Percentiles rank a stretch among this genome's conserved stretches.
Conservation (phyloP, 257 asterid species). For the Salvia splendens region DNA sequence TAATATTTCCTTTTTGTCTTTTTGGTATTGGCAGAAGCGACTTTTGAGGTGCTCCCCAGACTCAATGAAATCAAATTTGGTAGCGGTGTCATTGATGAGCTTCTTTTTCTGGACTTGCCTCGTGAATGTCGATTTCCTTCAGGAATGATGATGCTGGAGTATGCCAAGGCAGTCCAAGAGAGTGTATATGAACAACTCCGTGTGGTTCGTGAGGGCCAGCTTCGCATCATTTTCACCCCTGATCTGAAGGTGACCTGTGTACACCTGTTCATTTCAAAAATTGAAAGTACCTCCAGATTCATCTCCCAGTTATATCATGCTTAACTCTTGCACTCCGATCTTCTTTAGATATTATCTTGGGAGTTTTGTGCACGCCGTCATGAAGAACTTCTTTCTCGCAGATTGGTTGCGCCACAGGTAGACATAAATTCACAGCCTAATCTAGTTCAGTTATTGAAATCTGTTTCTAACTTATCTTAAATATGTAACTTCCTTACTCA, state of each 20-base stretch:
- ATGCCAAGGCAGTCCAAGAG: conserved; percentile 93
- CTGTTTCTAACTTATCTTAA: background rate
- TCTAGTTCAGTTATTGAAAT: background rate
- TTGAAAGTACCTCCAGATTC: conserved; percentile 19
- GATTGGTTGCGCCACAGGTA: conserved; percentile 97
- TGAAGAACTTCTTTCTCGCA: conserved; percentile 95
- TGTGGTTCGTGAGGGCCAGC: conserved; percentile 97
- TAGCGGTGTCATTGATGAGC: conserved; percentile 87
- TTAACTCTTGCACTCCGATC: conserved; percentile 23
- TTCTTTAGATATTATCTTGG: conserved; percentile 79
- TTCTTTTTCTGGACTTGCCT: conserved; percentile 93
- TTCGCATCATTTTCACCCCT: conserved; percentile 85
- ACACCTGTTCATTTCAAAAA: conserved; percentile 14
- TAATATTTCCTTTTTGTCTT: conserved; percentile 4
- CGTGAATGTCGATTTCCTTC: conserved; percentile 86
- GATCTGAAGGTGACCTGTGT: conserved; percentile 70
- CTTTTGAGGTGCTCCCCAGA: conserved; percentile 95
- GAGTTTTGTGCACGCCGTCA: conserved; percentile 95
- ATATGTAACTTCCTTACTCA: background rate
- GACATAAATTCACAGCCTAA: conserved; percentile 4
- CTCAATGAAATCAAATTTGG: conserved; percentile 95
- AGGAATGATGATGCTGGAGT: conserved; percentile 94
- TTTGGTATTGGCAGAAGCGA: conserved; percentile 71
- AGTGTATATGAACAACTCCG: conserved; percentile 94
- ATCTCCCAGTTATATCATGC: conserved; percentile 20